Evolutionary conservation across 1,284 basidiomycete species (phyloP).

Genomic region (Sutorius eximius): DNA sequence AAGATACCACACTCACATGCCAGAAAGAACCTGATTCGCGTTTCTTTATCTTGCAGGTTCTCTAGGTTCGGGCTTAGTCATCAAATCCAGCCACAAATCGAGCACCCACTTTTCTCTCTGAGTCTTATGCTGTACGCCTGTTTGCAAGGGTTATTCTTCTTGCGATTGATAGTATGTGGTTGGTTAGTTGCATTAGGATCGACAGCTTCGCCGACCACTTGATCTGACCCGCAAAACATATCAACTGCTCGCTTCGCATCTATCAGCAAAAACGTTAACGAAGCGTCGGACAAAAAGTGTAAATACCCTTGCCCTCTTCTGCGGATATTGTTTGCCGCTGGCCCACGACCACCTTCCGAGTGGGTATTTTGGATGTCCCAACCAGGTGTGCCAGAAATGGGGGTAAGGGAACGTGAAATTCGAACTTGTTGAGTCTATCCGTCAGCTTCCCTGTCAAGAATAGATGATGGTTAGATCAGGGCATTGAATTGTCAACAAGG

Average conservation of each 20-base stretch:
- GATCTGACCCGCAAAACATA: not conserved
- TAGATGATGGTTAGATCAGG: not conserved
- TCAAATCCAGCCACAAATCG: not conserved
- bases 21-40: conserved; percentile 12
- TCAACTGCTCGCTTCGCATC: conserved; percentile 3
- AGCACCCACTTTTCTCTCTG: not conserved
- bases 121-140: not conserved
- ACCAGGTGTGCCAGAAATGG: not conserved
- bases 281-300: no score
- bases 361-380: not conserved
- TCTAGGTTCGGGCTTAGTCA: not conserved
- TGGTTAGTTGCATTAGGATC: not conserved
- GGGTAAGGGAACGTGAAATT: conserved; percentile 1
- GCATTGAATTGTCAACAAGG: not conserved
- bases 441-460: not conserved
- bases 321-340: not conserved
- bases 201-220: not conserved
- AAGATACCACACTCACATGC: conserved; percentile 10
- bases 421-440: not conserved
- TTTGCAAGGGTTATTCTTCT: conserved; percentile 8
- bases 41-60: not conserved
- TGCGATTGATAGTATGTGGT: not conserved
- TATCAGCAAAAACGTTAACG: not conserved
- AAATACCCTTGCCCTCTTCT: not conserved
- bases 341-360: rapidly evolving